Percentiles rank a stretch among this genome's conserved stretches.
Evolutionary conservation across 371 early-diverging fungal genomes (phyloP).

Genomic region (Paraphysoderma sedebokerense): DNA sequence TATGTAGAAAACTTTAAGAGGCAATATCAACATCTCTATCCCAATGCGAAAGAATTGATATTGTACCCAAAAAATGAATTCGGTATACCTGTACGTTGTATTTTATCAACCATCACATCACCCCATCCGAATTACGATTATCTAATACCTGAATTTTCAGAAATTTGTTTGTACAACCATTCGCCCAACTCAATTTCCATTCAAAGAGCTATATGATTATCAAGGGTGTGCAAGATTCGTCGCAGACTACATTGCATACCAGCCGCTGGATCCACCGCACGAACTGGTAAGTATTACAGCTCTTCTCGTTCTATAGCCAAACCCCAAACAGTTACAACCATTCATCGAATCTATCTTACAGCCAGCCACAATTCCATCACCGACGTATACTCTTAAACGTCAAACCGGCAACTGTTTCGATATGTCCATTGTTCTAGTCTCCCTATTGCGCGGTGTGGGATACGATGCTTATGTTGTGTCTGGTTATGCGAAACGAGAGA

Average conservation of each 20-base stretch:
- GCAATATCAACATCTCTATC: slow-evolving; percentile 27
- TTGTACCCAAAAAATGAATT: slow-evolving; percentile 23
- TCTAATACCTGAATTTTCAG: slow-evolving; percentile 3
- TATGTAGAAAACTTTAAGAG: slow-evolving; percentile 27
- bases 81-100: slow-evolving; percentile 13
- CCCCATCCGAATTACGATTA: not conserved
- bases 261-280: slow-evolving; percentile 26
- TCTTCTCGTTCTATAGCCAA: not conserved
- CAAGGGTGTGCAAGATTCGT: slow-evolving; percentile 23
- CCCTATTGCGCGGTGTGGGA: slow-evolving; percentile 26
- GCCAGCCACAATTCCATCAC: slow-evolving; percentile 19
- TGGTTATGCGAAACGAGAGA: slow-evolving; percentile 22
- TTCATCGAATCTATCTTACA: too few species aligned
- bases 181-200: slow-evolving; percentile 24
- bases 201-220: slow-evolving; percentile 28
- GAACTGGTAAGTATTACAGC: slow-evolving; percentile 21
- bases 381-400: slow-evolving; percentile 22
- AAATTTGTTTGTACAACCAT: slow-evolving; percentile 33
- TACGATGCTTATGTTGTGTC: slow-evolving; percentile 36
- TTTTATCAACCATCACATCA: not conserved
- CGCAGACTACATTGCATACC: slow-evolving; percentile 23
- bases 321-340: not conserved
- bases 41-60: slow-evolving; percentile 22
- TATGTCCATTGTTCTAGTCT: slow-evolving; percentile 19
- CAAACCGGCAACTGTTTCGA: slow-evolving; percentile 30